These are phyloP conservation scores for Rubus parviflorus DNA, from an alignment of 306 rosid genomes.

Conservation along the genomic window DNA sequence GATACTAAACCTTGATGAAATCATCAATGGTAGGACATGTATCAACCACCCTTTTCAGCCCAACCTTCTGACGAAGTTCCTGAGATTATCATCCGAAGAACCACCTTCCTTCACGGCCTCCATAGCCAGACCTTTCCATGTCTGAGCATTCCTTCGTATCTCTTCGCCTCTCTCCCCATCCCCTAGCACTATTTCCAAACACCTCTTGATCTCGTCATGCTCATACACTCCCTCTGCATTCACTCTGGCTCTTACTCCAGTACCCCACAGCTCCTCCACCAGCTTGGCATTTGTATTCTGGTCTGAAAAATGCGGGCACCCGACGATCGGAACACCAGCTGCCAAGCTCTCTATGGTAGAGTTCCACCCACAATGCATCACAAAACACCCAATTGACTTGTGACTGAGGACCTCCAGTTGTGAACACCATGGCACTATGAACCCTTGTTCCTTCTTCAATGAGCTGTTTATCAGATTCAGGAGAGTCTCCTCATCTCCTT, in stretches of 20 bases:
- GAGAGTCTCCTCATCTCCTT: constrained; percentile 9
- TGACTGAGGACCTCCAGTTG: constrained; percentile 52
- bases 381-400: constrained; percentile 46
- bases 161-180: constrained; percentile 30
- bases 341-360: constrained; percentile 46
- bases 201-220: constrained; percentile 41
- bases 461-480: not conserved
- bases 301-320: constrained; percentile 51
- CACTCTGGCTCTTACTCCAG: constrained; percentile 43
- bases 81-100: constrained; percentile 28
- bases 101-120: constrained; percentile 29
- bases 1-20: not conserved
- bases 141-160: constrained; percentile 27
- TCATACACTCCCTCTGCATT: constrained; percentile 36
- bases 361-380: constrained; percentile 67
- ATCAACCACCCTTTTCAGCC: not conserved
- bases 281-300: constrained; percentile 58
- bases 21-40: not conserved
- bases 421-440: constrained; percentile 52
- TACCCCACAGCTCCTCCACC: constrained; percentile 44
- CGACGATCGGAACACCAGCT: constrained; percentile 54
- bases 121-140: constrained; percentile 36
- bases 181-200: constrained; percentile 53
- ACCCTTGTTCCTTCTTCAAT: constrained; percentile 33
- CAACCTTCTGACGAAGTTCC: not conserved